Evolutionary conservation across 306 rosid species (phyloP), one percentile per base, ranked within the genome.

Genomic region (Phaseolus lunatus): DNA sequence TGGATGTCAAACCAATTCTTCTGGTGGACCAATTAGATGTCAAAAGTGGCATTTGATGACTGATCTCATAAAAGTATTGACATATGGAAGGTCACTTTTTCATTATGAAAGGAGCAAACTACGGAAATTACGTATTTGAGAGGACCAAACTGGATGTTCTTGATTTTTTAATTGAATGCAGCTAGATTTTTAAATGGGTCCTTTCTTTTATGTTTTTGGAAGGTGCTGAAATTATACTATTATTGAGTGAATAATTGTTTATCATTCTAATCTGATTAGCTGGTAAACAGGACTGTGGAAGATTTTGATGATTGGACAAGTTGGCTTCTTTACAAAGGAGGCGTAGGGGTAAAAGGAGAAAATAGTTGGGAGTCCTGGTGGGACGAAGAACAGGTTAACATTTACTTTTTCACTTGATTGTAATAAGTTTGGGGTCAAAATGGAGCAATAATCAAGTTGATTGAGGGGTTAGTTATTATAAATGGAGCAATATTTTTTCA

Each of bases 311-410:
- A 95, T 90, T 95, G 99, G 99, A 90, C 90, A 9, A 87, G 86
- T 86, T 95, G 99, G 99, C 99, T 95, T 75, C 91, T 95, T 70
- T 95, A 95, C 83, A 92, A 87, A 88, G 99, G 99, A 73, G 99
- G 99, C 16, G 99, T 92, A 18, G 99, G 97, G 44, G 94, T 90
- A 26, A 95, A 86, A 84, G 99, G 99, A 87, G 99, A 95, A 1
- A 84, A 88, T 81, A 95, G 99, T 85, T 95, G 99, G 99, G 99
- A 95, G 81, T 90, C 97, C 66, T 95, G 99, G 99, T 95, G 99
- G 99, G 92, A 90, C 29, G 99, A 95, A 84, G 99, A 95, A 85
- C 99, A 90, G 99, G 99, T 92, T 66, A 31, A 67, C 66, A 18
- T 48, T 77, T 27, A 48, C 33, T 16, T 58, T 65, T 43, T 53